These are phyloP conservation scores for Turnera subulata DNA, from an alignment of 345 rosid species.

Conservation along the genomic window DNA sequence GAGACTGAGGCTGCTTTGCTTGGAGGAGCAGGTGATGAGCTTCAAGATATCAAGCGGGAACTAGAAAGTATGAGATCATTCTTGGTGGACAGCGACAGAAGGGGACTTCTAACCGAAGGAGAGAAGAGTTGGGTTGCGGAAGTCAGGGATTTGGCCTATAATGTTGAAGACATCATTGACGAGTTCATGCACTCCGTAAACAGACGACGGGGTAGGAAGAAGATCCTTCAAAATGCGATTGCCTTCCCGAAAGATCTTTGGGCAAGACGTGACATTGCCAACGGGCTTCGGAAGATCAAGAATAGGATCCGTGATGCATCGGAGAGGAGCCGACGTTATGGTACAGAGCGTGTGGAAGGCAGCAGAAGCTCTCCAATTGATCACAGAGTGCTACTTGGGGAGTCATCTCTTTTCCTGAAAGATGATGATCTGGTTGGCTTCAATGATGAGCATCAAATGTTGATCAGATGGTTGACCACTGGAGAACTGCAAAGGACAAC, in stretches of 20 bases:
- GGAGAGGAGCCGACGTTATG: too few relatives aligned
- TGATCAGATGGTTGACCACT: slow-evolving; percentile 6
- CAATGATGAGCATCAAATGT: not conserved
- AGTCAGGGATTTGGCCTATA: too few relatives aligned
- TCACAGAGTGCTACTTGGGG: slow-evolving; percentile 13
- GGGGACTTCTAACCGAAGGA: slow-evolving; percentile 4
- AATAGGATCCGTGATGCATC: too few relatives aligned
- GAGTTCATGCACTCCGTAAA: not conserved
- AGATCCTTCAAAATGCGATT: not conserved
- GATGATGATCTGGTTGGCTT: slow-evolving; percentile 24
- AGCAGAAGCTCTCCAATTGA: too few relatives aligned
- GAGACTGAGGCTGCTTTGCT: too few relatives aligned
- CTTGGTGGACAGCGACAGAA: slow-evolving; percentile 23
- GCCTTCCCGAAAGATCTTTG: slow-evolving; percentile 3
- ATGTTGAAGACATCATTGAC: too few relatives aligned
- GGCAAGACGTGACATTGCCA: slow-evolving; percentile 13
- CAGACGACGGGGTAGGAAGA: not conserved
- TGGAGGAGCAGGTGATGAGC: too few relatives aligned
- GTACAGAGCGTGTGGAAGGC: too few relatives aligned
- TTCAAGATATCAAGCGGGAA: too few relatives aligned
- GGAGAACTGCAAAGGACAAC: slow-evolving; percentile 20
- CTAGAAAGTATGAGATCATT: slow-evolving; percentile 31
- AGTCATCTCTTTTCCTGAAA: slow-evolving; percentile 26
- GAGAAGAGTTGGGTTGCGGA: slow-evolving; percentile 28
- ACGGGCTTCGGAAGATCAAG: too few relatives aligned